Base-by-base conservation (phyloP, 2,329 filamentous ascomycete species). In the Aspergillus terreus region DNA sequence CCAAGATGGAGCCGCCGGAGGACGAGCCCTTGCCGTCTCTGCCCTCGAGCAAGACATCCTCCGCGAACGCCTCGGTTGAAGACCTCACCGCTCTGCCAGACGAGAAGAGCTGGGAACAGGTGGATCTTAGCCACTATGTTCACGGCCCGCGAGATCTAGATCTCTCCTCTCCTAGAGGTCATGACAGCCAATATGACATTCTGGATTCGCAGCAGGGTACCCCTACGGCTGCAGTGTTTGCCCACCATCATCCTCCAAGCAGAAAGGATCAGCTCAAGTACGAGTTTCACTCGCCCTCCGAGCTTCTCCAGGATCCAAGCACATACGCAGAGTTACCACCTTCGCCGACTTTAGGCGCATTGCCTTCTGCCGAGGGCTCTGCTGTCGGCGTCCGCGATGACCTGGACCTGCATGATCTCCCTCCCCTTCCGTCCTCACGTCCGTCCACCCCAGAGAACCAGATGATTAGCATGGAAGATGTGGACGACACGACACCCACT, bases 191-290 rank as follows among this genome's bases (percentile, higher is more conserved):
- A 0, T 25, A 56, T 7, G 80, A 84, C 46, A 64, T 79, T 25
- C 71, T 84, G 7, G 85, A 78, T 42, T 88, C 85, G 5, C 76
- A 84, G 57, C 82, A 89, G 62, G 79, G 80, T 0, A 91, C 87
- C 1, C 87, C 88, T 1, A 88, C 83, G 54, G 85, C 85, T 4
- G 78, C 76, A 15, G 68, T 74, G 9, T 80, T 79, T 47, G 65
- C 71, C 12, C 50, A 69, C 43, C 62, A 44, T 5, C 35, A 51
- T 11, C 49, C 49, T 43, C 54, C 54, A 6, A 55, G 55, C 11
- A 69, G 67, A 51, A 67, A 71, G 36, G 71, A 77, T 35, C 70
- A 70, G 51, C 69, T 64, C 2, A 74, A 69, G 36, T 75, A 76
- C 50, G 72, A 76, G 46, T 76, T 76, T 50, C 74, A 76, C 53